These are phyloP conservation scores for Tetradesmus lagerheimii DNA, from an alignment of 139 green algal species.

Conservation along the genomic window DNA sequence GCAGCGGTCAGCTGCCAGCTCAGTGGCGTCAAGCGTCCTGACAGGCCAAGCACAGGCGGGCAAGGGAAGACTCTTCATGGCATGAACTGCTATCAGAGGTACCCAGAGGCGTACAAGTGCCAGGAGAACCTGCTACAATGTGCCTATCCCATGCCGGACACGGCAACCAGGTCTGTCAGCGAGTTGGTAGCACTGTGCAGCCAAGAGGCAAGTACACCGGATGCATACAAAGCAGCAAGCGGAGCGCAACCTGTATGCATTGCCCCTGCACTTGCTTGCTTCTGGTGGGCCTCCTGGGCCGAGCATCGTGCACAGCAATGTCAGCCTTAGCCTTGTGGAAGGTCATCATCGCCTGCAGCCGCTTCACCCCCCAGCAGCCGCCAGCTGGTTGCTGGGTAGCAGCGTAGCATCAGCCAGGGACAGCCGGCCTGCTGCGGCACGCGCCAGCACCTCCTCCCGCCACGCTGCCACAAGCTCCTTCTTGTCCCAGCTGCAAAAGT, in stretches of 20 bases:
- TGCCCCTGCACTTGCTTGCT: neutral
- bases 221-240: neutral
- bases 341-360: neutral
- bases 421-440: neutral
- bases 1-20: slow-evolving; percentile 1
- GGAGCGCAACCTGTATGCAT: too few relatives aligned
- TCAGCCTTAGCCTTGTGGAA: neutral
- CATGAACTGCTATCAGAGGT: too few relatives aligned
- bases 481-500: slow-evolving; percentile 48
- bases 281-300: neutral
- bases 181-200: too few relatives aligned
- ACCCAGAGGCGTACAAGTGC: too few relatives aligned
- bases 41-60: too few relatives aligned
- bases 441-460: slow-evolving; percentile 25
- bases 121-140: too few relatives aligned
- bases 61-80: too few relatives aligned
- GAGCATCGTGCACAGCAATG: neutral
- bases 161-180: too few relatives aligned
- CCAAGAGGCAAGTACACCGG: too few relatives aligned
- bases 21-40: slow-evolving; percentile 30
- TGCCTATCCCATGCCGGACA: too few relatives aligned
- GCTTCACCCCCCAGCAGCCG: neutral
- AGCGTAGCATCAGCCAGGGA: neutral
- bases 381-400: neutral
- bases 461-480: slow-evolving; percentile 34